Percentiles rank a stretch among this genome's conserved stretches.
Conservation (phyloP, 306 rosid species). For the Datisca glomerata region DNA sequence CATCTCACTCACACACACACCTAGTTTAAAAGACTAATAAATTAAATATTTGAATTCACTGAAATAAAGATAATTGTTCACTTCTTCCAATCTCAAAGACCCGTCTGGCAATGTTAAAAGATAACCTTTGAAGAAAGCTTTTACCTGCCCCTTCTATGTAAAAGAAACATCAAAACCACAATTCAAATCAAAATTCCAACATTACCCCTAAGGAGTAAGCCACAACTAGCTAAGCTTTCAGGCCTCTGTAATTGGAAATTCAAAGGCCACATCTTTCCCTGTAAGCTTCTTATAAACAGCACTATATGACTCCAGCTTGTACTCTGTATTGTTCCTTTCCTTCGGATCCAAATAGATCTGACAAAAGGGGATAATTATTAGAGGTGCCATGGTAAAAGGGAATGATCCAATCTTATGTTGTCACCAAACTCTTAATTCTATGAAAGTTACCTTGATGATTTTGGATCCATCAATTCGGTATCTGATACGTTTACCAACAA, state of each 20-base stretch:
- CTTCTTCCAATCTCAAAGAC: background rate
- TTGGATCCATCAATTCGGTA: too few relatives aligned
- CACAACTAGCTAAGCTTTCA: background rate
- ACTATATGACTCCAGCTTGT: slow-evolving; percentile 11
- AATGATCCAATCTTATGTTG: too few relatives aligned
- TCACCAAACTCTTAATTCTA: slow-evolving; percentile 56
- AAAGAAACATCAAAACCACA: background rate
- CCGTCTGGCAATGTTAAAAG: too few relatives aligned
- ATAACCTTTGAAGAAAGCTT: too few relatives aligned
- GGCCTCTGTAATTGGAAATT: slow-evolving; percentile 10
- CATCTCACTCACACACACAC: too few relatives aligned
- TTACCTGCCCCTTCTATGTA: too few relatives aligned
- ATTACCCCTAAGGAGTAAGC: background rate
- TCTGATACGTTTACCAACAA: too few relatives aligned
- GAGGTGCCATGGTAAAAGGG: too few relatives aligned
- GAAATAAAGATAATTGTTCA: too few relatives aligned
- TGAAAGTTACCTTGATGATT: slow-evolving; percentile 40
- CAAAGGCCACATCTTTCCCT: slow-evolving; percentile 11
- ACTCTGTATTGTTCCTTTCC: slow-evolving; percentile 13
- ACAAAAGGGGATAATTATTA: too few relatives aligned
- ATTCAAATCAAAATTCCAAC: background rate
- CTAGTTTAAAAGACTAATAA: too few relatives aligned
- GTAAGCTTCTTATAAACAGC: slow-evolving; percentile 16
- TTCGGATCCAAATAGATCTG: slow-evolving; percentile 15
- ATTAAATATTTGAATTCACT: too few relatives aligned